Evolutionary conservation across 1,284 basidiomycete genomes (phyloP).

Genomic region (Puccinia polysora): DNA sequence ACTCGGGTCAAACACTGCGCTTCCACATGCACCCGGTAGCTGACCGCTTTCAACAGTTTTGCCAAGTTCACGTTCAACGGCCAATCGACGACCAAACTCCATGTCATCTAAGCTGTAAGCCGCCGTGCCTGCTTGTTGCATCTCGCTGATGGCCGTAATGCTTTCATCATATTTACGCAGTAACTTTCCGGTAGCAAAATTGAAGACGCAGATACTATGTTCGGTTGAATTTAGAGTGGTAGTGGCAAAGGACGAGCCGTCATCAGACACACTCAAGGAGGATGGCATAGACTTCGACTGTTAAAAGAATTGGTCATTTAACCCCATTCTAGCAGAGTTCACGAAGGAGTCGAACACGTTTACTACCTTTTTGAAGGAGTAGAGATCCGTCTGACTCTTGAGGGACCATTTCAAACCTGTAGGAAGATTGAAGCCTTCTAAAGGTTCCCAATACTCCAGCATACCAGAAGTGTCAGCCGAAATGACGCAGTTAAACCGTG

Average conservation of each 20-base stretch:
- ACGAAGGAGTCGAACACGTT: not conserved
- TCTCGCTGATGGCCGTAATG: slow-evolving; percentile 82
- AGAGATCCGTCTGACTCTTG: slow-evolving; percentile 87
- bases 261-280: slow-evolving; percentile 82
- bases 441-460: slow-evolving; percentile 96
- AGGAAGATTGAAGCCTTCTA: slow-evolving; percentile 71
- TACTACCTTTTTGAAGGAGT: slow-evolving; percentile 91
- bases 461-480: slow-evolving; percentile 93
- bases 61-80: slow-evolving; percentile 85
- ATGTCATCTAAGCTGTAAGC: slow-evolving; percentile 92
- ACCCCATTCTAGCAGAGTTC: not conserved
- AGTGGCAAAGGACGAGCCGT: slow-evolving; percentile 79
- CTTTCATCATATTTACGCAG: slow-evolving; percentile 93
- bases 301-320: not conserved
- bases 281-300: slow-evolving; percentile 86
- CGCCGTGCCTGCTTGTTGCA: slow-evolving; percentile 70
- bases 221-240: slow-evolving; percentile 75
- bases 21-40: slow-evolving; percentile 59
- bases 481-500: slow-evolving; percentile 81
- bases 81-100: slow-evolving; percentile 96
- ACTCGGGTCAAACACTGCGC: slow-evolving; percentile 93
- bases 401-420: slow-evolving; percentile 73
- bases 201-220: slow-evolving; percentile 87
- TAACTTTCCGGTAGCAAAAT: slow-evolving; percentile 82
- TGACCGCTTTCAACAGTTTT: slow-evolving; percentile 58